Evolutionary conservation across 192 early-diverging fungal species (phyloP).

Genomic region (Entomortierella parvispora): DNA sequence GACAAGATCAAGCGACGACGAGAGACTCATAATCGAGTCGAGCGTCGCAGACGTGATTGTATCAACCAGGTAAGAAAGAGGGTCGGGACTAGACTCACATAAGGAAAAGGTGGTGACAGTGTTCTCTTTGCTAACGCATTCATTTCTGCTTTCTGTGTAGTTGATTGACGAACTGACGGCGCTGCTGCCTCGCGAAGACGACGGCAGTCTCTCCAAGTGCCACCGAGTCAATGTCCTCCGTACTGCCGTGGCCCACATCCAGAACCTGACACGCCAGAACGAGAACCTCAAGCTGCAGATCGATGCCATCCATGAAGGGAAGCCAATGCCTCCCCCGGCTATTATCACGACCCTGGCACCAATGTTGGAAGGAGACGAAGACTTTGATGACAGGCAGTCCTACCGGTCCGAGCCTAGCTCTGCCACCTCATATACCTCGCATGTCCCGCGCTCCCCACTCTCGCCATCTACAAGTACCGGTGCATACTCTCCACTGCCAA

Average conservation of each 20-base stretch:
- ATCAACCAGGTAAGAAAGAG: constrained; percentile 57
- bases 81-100: no score
- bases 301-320: constrained; percentile 16
- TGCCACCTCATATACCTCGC: not conserved
- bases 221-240: constrained; percentile 59
- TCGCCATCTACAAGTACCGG: constrained; percentile 4
- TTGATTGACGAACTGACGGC: constrained; percentile 59
- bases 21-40: constrained; percentile 80
- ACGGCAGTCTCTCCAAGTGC: constrained; percentile 50
- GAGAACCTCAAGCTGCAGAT: constrained; percentile 40
- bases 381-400: not conserved
- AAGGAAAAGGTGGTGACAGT: not conserved
- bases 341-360: constrained; percentile 31
- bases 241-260: constrained; percentile 64
- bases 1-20: constrained; percentile 73
- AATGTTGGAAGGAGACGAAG: not conserved
- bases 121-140: not conserved
- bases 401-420: not conserved
- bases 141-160: constrained; percentile 4
- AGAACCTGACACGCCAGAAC: constrained; percentile 67
- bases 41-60: constrained; percentile 74
- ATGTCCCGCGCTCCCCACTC: not conserved
- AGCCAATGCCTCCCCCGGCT: constrained; percentile 20
- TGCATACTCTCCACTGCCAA: not conserved
- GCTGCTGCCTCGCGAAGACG: constrained; percentile 47